Percentiles rank a stretch among this genome's conserved stretches.
Conservation (phyloP, 2,329 filamentous ascomycete species). For the Botryosphaeria agaves region DNA sequence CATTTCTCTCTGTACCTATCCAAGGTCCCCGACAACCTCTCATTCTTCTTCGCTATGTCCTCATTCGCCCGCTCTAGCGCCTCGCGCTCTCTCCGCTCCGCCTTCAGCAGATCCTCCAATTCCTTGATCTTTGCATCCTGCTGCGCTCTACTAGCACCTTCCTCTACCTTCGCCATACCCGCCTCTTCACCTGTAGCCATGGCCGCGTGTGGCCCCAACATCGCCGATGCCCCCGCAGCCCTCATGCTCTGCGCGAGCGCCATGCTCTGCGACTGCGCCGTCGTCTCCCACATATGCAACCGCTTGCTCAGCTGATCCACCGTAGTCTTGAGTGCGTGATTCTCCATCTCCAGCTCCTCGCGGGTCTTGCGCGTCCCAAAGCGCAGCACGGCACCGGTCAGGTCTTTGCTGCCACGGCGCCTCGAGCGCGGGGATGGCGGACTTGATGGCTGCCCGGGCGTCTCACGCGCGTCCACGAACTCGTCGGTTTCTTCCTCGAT, state of each 20-base stretch:
- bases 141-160: slow-evolving; percentile 2
- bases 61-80: slow-evolving; percentile 43
- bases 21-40: slow-evolving; percentile 38
- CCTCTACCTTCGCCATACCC: too few species aligned
- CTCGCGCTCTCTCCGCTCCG: slow-evolving; percentile 42
- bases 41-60: slow-evolving; percentile 42
- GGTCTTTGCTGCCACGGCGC: slow-evolving; percentile 3
- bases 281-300: slow-evolving; percentile 85
- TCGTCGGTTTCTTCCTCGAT: slow-evolving; percentile 41
- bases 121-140: slow-evolving; percentile 18
- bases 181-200: too few species aligned
- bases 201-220: not conserved
- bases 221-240: not conserved
- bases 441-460: slow-evolving; percentile 27
- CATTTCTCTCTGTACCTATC: slow-evolving; percentile 44
- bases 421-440: slow-evolving; percentile 16
- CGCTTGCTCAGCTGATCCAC: slow-evolving; percentile 75
- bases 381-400: not conserved
- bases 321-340: slow-evolving; percentile 66
- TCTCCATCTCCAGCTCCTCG: slow-evolving; percentile 81
- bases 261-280: slow-evolving; percentile 56
- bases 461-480: slow-evolving; percentile 77
- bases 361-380: slow-evolving; percentile 44
- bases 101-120: slow-evolving; percentile 47
- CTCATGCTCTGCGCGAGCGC: slow-evolving; percentile 66